Evolutionary conservation across 2,329 filamentous ascomycete genomes (phyloP).

Genomic region (Cordyceps farinosa): DNA sequence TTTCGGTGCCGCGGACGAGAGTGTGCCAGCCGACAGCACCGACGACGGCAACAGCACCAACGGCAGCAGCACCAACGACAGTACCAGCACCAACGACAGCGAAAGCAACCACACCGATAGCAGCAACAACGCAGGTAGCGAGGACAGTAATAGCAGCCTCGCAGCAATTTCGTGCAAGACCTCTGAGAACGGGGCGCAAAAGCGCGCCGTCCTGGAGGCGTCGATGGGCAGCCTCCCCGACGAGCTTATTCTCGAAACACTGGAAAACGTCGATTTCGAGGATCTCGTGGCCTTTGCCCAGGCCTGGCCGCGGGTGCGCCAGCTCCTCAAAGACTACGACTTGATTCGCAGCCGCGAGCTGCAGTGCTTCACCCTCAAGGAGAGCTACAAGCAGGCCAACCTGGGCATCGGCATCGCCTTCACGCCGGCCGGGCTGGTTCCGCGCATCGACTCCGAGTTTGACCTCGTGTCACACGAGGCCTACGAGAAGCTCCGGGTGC

Average conservation of each 20-base stretch:
- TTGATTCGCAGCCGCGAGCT: conserved; percentile 41
- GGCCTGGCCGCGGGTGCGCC: conserved; percentile 35
- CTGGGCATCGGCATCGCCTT: conserved; percentile 38
- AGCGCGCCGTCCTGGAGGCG: background rate
- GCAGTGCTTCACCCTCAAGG: conserved; percentile 45
- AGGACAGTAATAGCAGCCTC: background rate
- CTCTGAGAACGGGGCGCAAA: background rate
- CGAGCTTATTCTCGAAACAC: conserved; percentile 38
- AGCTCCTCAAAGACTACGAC: conserved; percentile 33
- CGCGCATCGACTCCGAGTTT: conserved; percentile 44
- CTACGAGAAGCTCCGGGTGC: conserved; percentile 33
- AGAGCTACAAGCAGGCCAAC: conserved; percentile 34
- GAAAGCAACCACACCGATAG: background rate
- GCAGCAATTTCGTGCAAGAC: background rate
- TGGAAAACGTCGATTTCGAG: conserved; percentile 33
- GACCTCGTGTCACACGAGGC: conserved; percentile 44
- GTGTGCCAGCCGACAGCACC: background rate
- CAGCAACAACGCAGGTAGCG: background rate
- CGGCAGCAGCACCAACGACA: background rate
- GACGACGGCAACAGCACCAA: background rate
- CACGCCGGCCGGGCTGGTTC: conserved; percentile 27
- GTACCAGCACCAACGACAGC: background rate
- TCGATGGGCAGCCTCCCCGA: conserved; percentile 34
- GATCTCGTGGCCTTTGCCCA: conserved; percentile 36
- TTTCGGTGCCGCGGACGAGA: background rate